Evolutionary conservation across 2,329 filamentous ascomycete genomes (phyloP).

Genomic region (Neonectria punicea): DNA sequence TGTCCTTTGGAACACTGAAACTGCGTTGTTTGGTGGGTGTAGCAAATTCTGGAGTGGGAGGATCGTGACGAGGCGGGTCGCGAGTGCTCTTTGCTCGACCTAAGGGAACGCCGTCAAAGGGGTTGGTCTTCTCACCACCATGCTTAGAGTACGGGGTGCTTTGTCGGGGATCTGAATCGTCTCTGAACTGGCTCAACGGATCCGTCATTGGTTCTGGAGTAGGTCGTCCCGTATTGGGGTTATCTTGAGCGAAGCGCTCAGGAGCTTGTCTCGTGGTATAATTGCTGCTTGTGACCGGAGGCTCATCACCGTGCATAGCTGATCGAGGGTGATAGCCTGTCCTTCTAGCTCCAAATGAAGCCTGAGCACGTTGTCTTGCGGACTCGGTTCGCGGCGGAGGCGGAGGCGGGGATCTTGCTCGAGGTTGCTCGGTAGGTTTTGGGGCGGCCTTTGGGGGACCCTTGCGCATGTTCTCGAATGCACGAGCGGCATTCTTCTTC

Average conservation of each 20-base stretch:
- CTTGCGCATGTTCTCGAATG: conserved; percentile 58
- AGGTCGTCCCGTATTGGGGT: conserved; percentile 27
- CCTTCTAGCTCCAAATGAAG: conserved; percentile 63
- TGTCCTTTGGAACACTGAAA: conserved; percentile 45
- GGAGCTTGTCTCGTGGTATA: conserved; percentile 56
- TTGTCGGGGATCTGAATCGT: conserved; percentile 61
- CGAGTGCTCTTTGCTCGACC: conserved; percentile 59
- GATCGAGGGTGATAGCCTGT: conserved; percentile 62
- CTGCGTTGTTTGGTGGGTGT: conserved; percentile 45
- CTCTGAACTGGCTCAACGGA: conserved; percentile 59
- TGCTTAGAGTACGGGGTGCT: conserved; percentile 67
- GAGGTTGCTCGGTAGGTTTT: conserved; percentile 43
- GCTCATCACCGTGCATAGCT: conserved; percentile 61
- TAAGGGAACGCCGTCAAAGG: conserved; percentile 61
- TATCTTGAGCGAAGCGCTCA: conserved; percentile 34
- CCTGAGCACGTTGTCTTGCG: conserved; percentile 64
- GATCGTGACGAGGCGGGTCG: conserved; percentile 46
- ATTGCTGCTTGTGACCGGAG: conserved; percentile 60
- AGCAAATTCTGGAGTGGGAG: conserved; percentile 35
- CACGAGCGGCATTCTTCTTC: conserved; percentile 54
- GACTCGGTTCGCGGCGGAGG: conserved; percentile 61
- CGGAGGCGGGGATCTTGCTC: conserved; percentile 41
- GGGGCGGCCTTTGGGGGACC: conserved; percentile 44
- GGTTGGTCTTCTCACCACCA: conserved; percentile 68
- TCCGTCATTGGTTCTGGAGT: conserved; percentile 51